These are phyloP conservation scores for Aspergillus persii DNA, from an alignment of 2,329 filamentous ascomycete species.

Conservation along the genomic window DNA sequence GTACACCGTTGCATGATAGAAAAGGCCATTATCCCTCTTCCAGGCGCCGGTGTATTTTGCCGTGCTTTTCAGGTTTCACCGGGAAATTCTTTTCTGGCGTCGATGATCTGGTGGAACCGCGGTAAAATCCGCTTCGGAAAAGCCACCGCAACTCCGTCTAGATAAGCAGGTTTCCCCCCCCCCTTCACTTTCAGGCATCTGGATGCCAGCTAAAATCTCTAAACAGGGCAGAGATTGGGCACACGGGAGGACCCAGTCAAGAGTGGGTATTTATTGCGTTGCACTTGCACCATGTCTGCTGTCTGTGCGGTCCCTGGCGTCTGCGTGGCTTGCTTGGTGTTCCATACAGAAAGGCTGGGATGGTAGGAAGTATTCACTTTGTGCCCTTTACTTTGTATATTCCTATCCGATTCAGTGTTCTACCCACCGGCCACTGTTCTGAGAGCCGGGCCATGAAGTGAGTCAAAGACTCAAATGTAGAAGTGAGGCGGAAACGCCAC, in stretches of 20 bases:
- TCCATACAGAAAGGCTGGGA: background rate
- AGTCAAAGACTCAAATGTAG: too few relatives aligned
- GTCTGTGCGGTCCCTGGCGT: background rate
- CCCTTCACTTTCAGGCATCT: background rate
- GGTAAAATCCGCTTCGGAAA: conserved; percentile 7
- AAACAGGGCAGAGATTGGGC: background rate
- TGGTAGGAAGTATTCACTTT: background rate
- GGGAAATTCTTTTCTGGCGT: background rate
- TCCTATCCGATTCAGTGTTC: background rate
- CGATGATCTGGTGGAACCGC: conserved; percentile 5
- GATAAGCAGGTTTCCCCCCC: background rate
- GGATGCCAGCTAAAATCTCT: background rate
- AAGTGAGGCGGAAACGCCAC: background rate
- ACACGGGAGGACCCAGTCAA: conserved; percentile 1
- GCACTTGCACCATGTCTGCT: background rate
- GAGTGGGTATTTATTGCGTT: background rate
- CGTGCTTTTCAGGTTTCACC: background rate
- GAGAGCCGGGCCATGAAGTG: background rate
- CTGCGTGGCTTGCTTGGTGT: background rate
- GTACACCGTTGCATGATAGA: background rate
- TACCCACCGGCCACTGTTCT: background rate
- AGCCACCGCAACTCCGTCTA: background rate
- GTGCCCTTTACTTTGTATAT: background rate
- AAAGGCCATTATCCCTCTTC: conserved; percentile 6
- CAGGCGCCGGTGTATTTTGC: conserved; percentile 8